These are phyloP conservation scores for Marasmius sp. DNA, from an alignment of 1,284 basidiomycete species.

Conservation along the genomic window DNA sequence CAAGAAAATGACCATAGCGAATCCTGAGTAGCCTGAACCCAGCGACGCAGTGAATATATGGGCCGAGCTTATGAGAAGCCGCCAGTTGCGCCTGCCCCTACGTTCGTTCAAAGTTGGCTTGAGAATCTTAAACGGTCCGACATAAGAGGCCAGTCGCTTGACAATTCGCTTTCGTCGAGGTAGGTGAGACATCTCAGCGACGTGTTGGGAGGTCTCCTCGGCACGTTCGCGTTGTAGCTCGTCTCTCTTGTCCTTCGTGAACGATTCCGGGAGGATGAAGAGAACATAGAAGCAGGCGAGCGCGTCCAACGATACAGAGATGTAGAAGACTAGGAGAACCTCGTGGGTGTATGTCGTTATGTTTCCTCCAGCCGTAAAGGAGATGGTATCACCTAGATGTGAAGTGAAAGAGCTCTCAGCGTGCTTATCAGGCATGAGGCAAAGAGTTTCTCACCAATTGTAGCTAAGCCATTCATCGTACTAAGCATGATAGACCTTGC, in stretches of 20 bases:
- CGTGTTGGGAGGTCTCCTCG: neutral
- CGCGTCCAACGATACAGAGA: conserved; percentile 18
- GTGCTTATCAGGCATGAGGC: neutral
- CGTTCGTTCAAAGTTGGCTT: conserved; percentile 18
- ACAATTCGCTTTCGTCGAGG: neutral
- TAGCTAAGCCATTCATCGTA: conserved; percentile 25
- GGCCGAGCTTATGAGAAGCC: conserved; percentile 25
- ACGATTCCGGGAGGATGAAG: conserved; percentile 30
- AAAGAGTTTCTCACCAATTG: conserved; percentile 19
- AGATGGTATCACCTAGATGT: conserved; percentile 23
- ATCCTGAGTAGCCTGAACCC: conserved; percentile 18
- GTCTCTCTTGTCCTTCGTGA: conserved; percentile 25
- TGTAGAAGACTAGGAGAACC: conserved; percentile 25
- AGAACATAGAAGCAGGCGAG: conserved; percentile 20
- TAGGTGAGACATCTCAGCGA: neutral
- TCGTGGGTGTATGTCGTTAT: conserved; percentile 26
- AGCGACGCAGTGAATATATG: conserved; percentile 23
- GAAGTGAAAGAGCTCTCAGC: neutral
- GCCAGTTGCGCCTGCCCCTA: conserved; percentile 28
- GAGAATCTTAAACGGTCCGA: conserved; percentile 27
- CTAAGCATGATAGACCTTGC: conserved; percentile 29
- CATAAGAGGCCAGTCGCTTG: conserved; percentile 5
- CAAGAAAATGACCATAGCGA: conserved; percentile 25
- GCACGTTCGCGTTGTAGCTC: conserved; percentile 15
- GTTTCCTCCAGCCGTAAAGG: conserved; percentile 27